These are phyloP conservation scores for Geranomyces variabilis DNA, from an alignment of 192 early-diverging fungal genomes.

Conservation along the genomic window DNA sequence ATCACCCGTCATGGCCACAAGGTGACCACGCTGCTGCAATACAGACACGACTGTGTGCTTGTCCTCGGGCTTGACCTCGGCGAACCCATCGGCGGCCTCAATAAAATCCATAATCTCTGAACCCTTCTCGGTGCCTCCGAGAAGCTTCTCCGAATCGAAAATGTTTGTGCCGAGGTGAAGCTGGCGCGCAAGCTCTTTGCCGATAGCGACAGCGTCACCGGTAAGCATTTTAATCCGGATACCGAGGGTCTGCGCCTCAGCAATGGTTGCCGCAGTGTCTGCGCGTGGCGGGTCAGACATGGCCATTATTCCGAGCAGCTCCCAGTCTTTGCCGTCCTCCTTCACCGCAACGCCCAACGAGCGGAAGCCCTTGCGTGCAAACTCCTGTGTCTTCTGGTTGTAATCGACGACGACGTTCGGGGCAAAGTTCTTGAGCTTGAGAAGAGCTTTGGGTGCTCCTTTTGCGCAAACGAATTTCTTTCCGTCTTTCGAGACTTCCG, in stretches of 20 bases:
- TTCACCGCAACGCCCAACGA: conserved; percentile 61
- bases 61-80: conserved; percentile 46
- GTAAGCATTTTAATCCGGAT: conserved; percentile 88
- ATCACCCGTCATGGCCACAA: conserved; percentile 88
- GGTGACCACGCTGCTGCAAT: conserved; percentile 37
- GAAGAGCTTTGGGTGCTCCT: conserved; percentile 87
- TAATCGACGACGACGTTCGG: conserved; percentile 25
- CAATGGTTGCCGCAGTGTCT: conserved; percentile 82
- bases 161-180: conserved; percentile 84
- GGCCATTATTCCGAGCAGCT: conserved; percentile 83
- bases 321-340: conserved; percentile 48
- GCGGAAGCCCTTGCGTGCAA: conserved; percentile 63
- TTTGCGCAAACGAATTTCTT: conserved; percentile 77
- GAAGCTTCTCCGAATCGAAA: conserved; percentile 74
- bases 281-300: conserved; percentile 85
- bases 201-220: conserved; percentile 87
- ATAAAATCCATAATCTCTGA: conserved; percentile 41
- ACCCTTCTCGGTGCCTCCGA: conserved; percentile 63
- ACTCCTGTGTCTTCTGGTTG: conserved; percentile 67
- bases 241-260: conserved; percentile 75
- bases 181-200: conserved; percentile 72
- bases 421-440: conserved; percentile 43
- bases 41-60: conserved; percentile 48
- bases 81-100: conserved; percentile 38
- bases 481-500: conserved; percentile 71